Base-by-base conservation (phyloP, 176 grass and related monocot genomes). In the Dactylis glomerata region DNA sequence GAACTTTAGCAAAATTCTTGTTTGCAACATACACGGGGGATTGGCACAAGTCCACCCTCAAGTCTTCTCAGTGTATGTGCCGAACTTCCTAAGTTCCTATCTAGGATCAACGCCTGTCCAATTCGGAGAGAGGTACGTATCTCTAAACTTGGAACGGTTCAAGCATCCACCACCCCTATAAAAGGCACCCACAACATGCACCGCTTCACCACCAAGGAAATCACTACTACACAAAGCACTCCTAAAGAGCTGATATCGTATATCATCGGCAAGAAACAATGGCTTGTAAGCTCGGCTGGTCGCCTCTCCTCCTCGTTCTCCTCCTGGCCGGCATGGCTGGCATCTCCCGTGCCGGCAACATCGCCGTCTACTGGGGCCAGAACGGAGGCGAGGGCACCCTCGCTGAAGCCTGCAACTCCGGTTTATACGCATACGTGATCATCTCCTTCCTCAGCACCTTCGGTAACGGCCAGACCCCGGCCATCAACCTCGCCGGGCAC, bases 341-440 rank as follows among this genome's bases (percentile, higher is more conserved):
- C 77, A 62, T 16, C 44, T 69, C 81, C 46, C 46, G 33, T 20
- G 91, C 85, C 40, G 94, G 91, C 84, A 55, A 80, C 64, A 97
- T 97, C 44, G 89, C 87, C 4, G 89, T 97, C 36, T 97, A 94
- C 79, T 94, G 94, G 91, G 91, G 94, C 46, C 94, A 97, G 82
- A 75, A 94, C 82, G 81, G 75, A 27, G 1, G 17, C 67, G 91
- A 97, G 84, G 94, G 89, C 31, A 26, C 26, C 87, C 89, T 97
- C 23, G 89, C 85, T 56, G 72, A 71, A 42, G 52, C 94, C 32
- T 97, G 94, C 88, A 76, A 40, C 78, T 81, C 89, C 56, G 89
- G 89, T 32, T 32, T 78, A 16, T 97, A 97, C 74, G 56, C 73
- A 7, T 86, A 64, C 44, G 82, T 94, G 47, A 65, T 81, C 4